Percentiles rank a stretch among this genome's conserved stretches.
These are phyloP conservation scores for Ogataea parapolymorpha DNA, from an alignment of 805 yeast genomes.

Conservation along the genomic window DNA sequence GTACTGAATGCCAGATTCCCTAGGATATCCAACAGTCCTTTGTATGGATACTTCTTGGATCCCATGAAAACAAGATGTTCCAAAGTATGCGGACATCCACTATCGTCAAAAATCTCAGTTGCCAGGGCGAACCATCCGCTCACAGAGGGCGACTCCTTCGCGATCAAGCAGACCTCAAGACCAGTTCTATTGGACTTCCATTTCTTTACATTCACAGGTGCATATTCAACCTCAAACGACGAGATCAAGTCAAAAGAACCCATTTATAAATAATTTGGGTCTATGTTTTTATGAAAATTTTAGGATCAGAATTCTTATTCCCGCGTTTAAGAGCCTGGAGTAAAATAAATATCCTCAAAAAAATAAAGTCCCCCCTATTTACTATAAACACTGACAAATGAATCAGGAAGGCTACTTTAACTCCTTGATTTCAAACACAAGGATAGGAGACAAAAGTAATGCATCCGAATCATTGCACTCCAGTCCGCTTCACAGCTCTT, in stretches of 20 bases:
- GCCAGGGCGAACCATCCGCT: slow-evolving; percentile 96
- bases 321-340: neutral
- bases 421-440: slow-evolving; percentile 13
- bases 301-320: neutral
- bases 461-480: slow-evolving; percentile 20
- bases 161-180: slow-evolving; percentile 70
- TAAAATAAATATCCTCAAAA: slow-evolving; percentile 1
- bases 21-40: slow-evolving; percentile 82
- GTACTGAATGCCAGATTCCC: slow-evolving; percentile 81
- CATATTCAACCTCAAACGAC: slow-evolving; percentile 66
- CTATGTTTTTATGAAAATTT: slow-evolving; percentile 2
- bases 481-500: slow-evolving; percentile 23
- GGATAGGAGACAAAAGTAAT: slow-evolving; percentile 13
- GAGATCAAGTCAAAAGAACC: slow-evolving; percentile 41
- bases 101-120: slow-evolving; percentile 81
- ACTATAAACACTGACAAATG: neutral
- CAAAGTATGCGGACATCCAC: slow-evolving; percentile 93
- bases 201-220: slow-evolving; percentile 66
- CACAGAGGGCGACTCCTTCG: slow-evolving; percentile 81
- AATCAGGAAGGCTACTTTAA: slow-evolving; percentile 18
- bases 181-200: slow-evolving; percentile 83
- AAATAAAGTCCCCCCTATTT: neutral
- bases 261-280: slow-evolving; percentile 11
- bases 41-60: slow-evolving; percentile 80
- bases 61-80: slow-evolving; percentile 97